Conservation (phyloP, 2,329 filamentous ascomycete species). For the Paraconiothyrium brasiliense region DNA sequence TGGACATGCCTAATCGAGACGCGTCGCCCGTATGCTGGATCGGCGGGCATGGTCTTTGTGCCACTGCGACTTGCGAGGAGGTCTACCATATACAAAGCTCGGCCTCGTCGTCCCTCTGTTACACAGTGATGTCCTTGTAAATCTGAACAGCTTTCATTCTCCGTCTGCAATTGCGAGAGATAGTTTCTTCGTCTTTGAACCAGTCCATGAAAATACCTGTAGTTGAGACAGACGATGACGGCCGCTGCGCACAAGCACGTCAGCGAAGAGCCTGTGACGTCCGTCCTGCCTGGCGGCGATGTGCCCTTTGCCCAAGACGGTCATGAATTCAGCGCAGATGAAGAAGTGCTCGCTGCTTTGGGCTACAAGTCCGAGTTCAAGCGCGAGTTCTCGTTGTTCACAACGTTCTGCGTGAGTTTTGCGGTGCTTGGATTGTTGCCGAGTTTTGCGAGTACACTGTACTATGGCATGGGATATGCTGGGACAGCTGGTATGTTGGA, state of each 20-base stretch:
- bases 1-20: neutral
- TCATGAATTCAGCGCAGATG: slow-evolving; percentile 62
- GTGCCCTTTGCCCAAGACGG: slow-evolving; percentile 55
- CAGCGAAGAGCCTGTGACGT: slow-evolving; percentile 62
- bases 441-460: slow-evolving; percentile 75
- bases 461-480: slow-evolving; percentile 70
- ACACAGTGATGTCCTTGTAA: neutral
- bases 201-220: neutral
- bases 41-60: neutral
- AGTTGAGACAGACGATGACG: slow-evolving; percentile 17
- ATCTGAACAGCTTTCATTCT: neutral
- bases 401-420: slow-evolving; percentile 78
- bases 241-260: slow-evolving; percentile 40
- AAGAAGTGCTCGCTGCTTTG: slow-evolving; percentile 69
- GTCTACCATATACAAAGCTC: no score
- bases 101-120: neutral
- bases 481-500: slow-evolving; percentile 50
- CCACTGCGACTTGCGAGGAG: neutral
- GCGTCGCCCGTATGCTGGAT: neutral
- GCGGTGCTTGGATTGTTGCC: slow-evolving; percentile 76
- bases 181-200: neutral
- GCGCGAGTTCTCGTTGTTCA: slow-evolving; percentile 77
- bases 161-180: neutral
- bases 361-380: slow-evolving; percentile 72
- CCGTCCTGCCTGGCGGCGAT: slow-evolving; percentile 60